Percentiles rank a stretch among this genome's conserved stretches.
Evolutionary conservation across 1,139 yeast species (phyloP).

Genomic region (Geotrichum reessii): DNA sequence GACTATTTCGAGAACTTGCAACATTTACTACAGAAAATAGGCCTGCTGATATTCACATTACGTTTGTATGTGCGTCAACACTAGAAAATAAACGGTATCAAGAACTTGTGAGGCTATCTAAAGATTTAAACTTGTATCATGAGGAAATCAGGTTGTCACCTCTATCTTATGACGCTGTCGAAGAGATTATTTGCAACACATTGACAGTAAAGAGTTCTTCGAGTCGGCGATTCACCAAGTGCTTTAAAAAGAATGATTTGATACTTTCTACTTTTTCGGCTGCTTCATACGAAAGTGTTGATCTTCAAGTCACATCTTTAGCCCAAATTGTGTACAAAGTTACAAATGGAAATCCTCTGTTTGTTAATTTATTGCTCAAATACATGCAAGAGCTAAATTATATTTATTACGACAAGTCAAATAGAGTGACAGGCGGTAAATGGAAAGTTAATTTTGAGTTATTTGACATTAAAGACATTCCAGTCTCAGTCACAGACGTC

Average conservation of each 20-base stretch:
- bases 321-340: conserved; percentile 27
- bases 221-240: neutral
- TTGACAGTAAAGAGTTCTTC: conserved; percentile 22
- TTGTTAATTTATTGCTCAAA: conserved; percentile 25
- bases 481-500: conserved; percentile 27
- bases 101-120: conserved; percentile 23
- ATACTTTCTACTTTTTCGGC: neutral
- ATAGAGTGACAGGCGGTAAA: conserved; percentile 24
- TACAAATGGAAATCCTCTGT: conserved; percentile 33
- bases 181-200: conserved; percentile 27
- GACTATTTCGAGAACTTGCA: conserved; percentile 29
- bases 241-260: neutral
- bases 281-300: conserved; percentile 13
- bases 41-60: conserved; percentile 27
- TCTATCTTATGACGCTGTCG: conserved; percentile 27
- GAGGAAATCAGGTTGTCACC: conserved; percentile 29
- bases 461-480: conserved; percentile 23
- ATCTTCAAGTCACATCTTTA: conserved; percentile 29
- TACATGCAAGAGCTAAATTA: conserved; percentile 26
- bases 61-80: conserved; percentile 30
- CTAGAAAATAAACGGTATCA: conserved; percentile 23
- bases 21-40: conserved; percentile 28
- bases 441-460: conserved; percentile 32
- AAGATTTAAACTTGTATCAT: conserved; percentile 29
- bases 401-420: conserved; percentile 26